Conservation (phyloP, 352 stramenopile species). For the Pythium oligandrum region DNA sequence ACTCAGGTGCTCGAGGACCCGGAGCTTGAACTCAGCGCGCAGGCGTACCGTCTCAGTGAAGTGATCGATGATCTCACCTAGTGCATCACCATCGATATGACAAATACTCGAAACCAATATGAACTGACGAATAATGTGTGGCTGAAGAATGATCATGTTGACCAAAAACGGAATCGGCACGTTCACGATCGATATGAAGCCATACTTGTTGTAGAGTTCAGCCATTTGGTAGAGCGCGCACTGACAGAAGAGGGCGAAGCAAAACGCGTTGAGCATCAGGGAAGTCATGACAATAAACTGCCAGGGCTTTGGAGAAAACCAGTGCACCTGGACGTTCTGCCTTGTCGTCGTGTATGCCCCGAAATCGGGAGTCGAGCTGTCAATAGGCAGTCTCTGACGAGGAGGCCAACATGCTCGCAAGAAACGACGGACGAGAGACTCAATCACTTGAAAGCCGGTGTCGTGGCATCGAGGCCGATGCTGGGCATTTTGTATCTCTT, state of each 20-base stretch:
- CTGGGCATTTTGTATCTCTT: constrained; percentile 4
- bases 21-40: constrained; percentile 11
- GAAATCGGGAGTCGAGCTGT: no score
- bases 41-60: constrained; percentile 17
- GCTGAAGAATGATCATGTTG: constrained; percentile 16
- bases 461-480: no score
- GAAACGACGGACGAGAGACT: no score
- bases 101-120: constrained; percentile 14
- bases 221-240: constrained; percentile 13
- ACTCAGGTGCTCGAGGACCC: constrained; percentile 1
- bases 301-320: not conserved
- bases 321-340: constrained; percentile 4
- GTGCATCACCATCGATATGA: constrained; percentile 11
- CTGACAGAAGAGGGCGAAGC: constrained; percentile 19
- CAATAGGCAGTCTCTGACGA: no score
- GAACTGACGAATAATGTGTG: constrained; percentile 14
- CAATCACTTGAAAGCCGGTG: no score
- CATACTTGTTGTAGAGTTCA: constrained; percentile 8
- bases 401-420: no score
- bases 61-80: constrained; percentile 16
- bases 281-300: constrained; percentile 2
- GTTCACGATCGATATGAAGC: not conserved
- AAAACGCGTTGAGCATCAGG: constrained; percentile 20
- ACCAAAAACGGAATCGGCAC: constrained; percentile 14
- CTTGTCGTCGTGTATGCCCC: no score